Conservation (phyloP, 305 asterid genomes). For the Plantago lanceolata region DNA sequence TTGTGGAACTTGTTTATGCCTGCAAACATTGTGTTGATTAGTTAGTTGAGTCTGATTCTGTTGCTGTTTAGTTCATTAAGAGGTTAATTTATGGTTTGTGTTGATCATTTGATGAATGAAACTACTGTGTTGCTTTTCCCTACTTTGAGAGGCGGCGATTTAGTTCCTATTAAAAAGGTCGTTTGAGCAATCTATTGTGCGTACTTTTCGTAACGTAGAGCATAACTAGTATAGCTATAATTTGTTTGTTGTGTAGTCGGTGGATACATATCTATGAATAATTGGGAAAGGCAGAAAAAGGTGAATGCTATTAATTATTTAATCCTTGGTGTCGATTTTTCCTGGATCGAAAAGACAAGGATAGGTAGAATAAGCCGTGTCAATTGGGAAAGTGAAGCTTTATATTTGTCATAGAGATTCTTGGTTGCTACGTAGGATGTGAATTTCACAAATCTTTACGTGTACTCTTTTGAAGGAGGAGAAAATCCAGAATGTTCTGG, state of each 20-base stretch:
- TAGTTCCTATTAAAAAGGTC: too few relatives aligned
- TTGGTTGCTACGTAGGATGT: conserved; percentile 8
- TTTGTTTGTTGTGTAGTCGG: too few relatives aligned
- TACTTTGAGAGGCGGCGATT: not conserved
- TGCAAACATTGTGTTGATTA: not conserved
- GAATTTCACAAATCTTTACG: conserved; percentile 23
- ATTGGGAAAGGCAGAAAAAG: not conserved
- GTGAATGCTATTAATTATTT: conserved; percentile 6
- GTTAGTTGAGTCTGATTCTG: not conserved
- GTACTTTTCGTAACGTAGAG: too few relatives aligned
- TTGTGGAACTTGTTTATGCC: too few relatives aligned
- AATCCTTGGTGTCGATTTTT: conserved; percentile 19
- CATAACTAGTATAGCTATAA: not conserved
- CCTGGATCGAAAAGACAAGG: conserved; percentile 6
- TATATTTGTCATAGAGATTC: conserved; percentile 15
- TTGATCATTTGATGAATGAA: not conserved
- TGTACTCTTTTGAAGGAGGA: conserved; percentile 61
- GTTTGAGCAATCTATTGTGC: too few relatives aligned
- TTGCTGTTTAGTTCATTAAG: not conserved
- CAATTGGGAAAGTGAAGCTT: conserved; percentile 13
- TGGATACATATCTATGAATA: conserved; percentile 1
- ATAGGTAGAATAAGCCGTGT: conserved; percentile 1
- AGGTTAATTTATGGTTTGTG: conserved; percentile 23
- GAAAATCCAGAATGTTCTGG: conserved; percentile 79
- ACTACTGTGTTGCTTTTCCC: not conserved